Evolutionary conservation across 768 basidiomycete species (phyloP).

Genomic region (Lepiota brunneoincarnata): DNA sequence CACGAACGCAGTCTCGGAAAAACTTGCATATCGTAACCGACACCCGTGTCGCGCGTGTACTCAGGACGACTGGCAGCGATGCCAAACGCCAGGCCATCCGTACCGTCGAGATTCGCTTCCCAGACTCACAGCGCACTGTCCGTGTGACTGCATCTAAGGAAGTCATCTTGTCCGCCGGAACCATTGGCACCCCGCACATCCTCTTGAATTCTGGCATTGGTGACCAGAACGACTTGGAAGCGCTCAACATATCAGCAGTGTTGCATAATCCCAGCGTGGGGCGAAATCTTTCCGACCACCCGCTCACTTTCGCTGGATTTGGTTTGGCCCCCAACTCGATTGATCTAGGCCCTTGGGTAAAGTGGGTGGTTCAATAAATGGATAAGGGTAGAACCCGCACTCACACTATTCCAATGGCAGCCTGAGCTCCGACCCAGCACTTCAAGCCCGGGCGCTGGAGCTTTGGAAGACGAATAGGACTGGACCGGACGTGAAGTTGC

Average conservation of each 20-base stretch:
- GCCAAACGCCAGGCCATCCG: conserved; percentile 3
- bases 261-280: conserved; percentile 28
- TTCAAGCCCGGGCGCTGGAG: conserved; percentile 7
- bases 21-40: conserved; percentile 31
- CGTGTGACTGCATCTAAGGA: conserved; percentile 20
- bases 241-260: conserved; percentile 19
- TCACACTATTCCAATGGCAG: not conserved
- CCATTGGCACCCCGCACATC: conserved; percentile 16
- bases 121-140: not conserved
- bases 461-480: conserved; percentile 14
- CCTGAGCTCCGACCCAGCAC: not conserved
- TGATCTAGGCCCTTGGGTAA: conserved; percentile 10
- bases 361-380: not conserved
- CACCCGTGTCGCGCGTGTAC: conserved; percentile 23
- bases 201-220: conserved; percentile 19
- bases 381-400: not conserved
- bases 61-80: not conserved
- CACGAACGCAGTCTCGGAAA: conserved; percentile 17
- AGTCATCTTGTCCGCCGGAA: conserved; percentile 16
- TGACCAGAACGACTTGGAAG: conserved; percentile 11
- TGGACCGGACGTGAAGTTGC: conserved; percentile 1
- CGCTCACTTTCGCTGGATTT: not conserved
- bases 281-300: conserved; percentile 25
- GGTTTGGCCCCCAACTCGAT: not conserved
- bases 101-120: conserved; percentile 11